Conservation (phyloP, 129 eudicot genomes). For the Helichrysum umbraculigerum region DNA sequence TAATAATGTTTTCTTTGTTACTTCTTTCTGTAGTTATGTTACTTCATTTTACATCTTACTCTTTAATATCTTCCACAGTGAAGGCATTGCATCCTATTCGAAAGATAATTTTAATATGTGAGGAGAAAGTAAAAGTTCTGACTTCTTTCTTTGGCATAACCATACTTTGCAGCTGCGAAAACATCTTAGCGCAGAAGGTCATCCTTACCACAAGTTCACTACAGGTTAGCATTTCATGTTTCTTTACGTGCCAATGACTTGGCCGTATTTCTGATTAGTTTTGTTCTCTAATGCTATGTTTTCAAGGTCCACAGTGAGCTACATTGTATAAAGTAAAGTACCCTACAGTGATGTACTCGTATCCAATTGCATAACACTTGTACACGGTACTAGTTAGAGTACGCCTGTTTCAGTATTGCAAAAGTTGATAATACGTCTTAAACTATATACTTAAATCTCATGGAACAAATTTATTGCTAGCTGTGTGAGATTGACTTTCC, state of each 20-base stretch:
- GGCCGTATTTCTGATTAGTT: neutral
- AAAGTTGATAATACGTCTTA: neutral
- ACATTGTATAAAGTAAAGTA: neutral
- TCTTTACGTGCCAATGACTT: neutral
- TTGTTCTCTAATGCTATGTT: neutral
- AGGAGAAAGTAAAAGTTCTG: conserved; percentile 10
- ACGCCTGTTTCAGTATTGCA: neutral
- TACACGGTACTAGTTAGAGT: neutral
- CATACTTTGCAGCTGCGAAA: conserved; percentile 74
- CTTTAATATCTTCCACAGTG: neutral
- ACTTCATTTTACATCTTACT: neutral
- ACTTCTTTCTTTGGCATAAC: conserved; percentile 21
- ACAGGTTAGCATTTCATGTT: conserved; percentile 63
- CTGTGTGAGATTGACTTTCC: conserved; percentile 2
- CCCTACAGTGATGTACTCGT: neutral
- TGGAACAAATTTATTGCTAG: neutral
- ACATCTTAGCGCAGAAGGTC: conserved; percentile 69
- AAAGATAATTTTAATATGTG: neutral
- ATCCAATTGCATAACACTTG: neutral
- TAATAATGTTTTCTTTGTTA: neutral
- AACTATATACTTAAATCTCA: neutral
- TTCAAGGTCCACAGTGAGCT: neutral
- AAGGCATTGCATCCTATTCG: neutral
- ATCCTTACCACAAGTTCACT: conserved; percentile 89
- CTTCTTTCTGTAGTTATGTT: too few species aligned